Evolutionary conservation across 192 early-diverging fungal genomes (phyloP), one percentile per base, ranked within the genome.

Genomic region (Podila epigama): DNA sequence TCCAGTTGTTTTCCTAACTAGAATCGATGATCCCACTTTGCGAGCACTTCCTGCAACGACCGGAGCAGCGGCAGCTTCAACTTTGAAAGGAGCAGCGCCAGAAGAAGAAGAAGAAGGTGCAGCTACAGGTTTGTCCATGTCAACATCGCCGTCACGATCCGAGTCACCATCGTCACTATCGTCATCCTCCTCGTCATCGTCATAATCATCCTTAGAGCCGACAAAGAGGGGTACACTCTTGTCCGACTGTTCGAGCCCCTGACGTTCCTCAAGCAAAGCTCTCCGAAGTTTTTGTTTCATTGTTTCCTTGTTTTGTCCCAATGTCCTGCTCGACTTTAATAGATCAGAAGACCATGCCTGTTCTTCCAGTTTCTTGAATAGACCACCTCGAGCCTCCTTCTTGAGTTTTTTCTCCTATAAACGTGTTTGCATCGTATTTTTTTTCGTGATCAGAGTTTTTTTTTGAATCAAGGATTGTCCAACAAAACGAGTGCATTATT

Each of bases 361-460:
- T 27, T 80, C 84, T 79, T 86, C 81, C 15, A 89, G 60, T 34
- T 89, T 88, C 34, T 92, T 89, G 20, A 94, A 59, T 51, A 93
- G 60, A 27, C 71, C 85, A 8, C 83, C 89, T 28, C 92, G 81
- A 60, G 90, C 88, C 51, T 92, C 92, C 75, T 94, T 94, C 73
- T 93, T 91, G 68, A 93, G 68, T 78, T 94, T 92, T 83, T 91
- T 89, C 58, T 92, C 88, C 88, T 89, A 53, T 39, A 37, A 18
- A 55, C 51, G n/a, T 28, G 27, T 5, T 36, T 33, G 56, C 27
- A 42, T 20, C 5, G 20, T 39, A 16, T 39, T 2, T 6, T 39
- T 39, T 13, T 13, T 39, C n/a, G 37, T 39, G 37, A 13, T 39
- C 37, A 13, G n/a, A n/a, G n/a, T n/a, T n/a, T n/a, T n/a, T n/a